phyloP scores from a whole-genome alignment of 129 eudicot genomes.

The Flaveria linearis region DNA sequence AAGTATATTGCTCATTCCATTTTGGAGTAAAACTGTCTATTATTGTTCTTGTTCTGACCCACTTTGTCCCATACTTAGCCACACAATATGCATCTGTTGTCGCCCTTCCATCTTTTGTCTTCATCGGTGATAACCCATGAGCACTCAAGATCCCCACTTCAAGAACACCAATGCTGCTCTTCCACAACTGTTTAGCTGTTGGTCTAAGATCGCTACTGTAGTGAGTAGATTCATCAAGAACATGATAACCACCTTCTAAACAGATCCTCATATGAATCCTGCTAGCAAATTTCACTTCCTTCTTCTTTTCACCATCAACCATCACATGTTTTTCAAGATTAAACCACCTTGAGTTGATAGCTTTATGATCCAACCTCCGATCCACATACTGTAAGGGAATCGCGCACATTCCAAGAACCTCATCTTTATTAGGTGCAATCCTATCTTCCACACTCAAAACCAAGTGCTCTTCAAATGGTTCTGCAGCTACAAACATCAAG shows the following conservation, averaged over 20 bases:
- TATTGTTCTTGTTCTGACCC: slow-evolving; percentile 66
- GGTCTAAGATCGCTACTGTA: slow-evolving; percentile 69
- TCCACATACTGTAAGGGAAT: slow-evolving; percentile 60
- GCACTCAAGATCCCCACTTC: slow-evolving; percentile 63
- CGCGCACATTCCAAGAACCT: slow-evolving; percentile 50
- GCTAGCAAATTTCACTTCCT: slow-evolving; percentile 61
- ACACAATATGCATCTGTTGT: slow-evolving; percentile 72
- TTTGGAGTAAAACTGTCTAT: slow-evolving; percentile 60
- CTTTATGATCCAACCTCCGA: slow-evolving; percentile 58
- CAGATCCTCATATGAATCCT: slow-evolving; percentile 57
- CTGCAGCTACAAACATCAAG: slow-evolving; percentile 67
- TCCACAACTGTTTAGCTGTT: slow-evolving; percentile 65
- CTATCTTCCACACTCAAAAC: slow-evolving; percentile 60
- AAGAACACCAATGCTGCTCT: slow-evolving; percentile 60
- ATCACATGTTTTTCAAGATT: slow-evolving; percentile 58
- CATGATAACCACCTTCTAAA: slow-evolving; percentile 73
- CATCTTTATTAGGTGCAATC: slow-evolving; percentile 57
- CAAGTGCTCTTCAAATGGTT: slow-evolving; percentile 68
- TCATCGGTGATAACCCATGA: slow-evolving; percentile 59
- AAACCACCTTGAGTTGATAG: slow-evolving; percentile 54
- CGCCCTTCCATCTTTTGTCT: slow-evolving; percentile 58
- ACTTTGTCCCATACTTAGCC: slow-evolving; percentile 64
- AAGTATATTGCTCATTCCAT: slow-evolving; percentile 70
- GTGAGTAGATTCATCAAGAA: slow-evolving; percentile 67
- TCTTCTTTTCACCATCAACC: slow-evolving; percentile 67